phyloP scores from a whole-genome alignment of 768 basidiomycete species.

The Tricholomella constricta region DNA sequence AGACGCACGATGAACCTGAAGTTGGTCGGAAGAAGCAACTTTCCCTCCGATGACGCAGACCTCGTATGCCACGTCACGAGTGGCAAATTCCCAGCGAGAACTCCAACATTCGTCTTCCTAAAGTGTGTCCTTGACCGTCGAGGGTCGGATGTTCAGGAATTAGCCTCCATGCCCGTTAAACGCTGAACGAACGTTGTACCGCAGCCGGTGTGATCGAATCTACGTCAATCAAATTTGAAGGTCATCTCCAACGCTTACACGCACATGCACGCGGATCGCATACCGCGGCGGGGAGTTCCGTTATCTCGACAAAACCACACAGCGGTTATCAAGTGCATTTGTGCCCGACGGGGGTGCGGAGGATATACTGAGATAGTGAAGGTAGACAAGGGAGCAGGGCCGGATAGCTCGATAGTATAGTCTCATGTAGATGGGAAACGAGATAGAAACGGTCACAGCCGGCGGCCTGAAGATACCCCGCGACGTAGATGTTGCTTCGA shows the following conservation, averaged over 20 bases:
- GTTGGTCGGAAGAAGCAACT: background rate
- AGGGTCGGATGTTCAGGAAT: too few species aligned
- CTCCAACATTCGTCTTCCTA: background rate
- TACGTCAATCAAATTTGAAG: background rate
- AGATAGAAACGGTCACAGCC: too few species aligned
- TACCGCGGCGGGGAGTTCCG: background rate
- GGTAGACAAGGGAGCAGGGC: background rate
- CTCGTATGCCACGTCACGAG: background rate
- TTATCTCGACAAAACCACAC: background rate
- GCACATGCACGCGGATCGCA: background rate
- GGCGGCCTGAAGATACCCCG: too few species aligned
- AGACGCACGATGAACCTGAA: background rate
- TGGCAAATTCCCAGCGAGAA: background rate
- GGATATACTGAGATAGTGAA: background rate
- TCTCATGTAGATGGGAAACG: too few species aligned
- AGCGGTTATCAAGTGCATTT: too few species aligned
- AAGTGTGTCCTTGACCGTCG: too few species aligned
- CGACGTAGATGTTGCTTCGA: too few species aligned
- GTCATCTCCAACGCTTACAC: background rate
- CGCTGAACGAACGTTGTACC: too few species aligned
- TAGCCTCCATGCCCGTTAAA: too few species aligned
- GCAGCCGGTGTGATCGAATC: background rate
- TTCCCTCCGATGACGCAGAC: background rate
- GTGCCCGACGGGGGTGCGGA: background rate
- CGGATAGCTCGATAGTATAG: background rate